phyloP scores from a whole-genome alignment of 345 rosid genomes.

The Salix koriyanagi region DNA sequence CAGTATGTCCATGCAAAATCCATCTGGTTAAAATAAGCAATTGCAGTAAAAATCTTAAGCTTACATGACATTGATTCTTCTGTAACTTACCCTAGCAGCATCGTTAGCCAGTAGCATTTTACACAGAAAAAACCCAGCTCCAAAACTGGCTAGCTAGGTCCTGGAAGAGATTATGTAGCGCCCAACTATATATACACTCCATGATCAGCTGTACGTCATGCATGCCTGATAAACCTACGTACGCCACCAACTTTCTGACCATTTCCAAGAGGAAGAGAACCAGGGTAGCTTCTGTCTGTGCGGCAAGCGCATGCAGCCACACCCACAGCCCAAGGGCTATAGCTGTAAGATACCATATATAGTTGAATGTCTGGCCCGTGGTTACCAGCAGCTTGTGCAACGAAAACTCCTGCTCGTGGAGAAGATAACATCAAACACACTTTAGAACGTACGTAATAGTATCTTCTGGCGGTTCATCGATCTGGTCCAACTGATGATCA shows the following conservation, averaged over 20 bases:
- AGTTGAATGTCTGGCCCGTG: conserved; percentile 57
- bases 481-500: conserved; percentile 66
- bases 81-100: conserved; percentile 32
- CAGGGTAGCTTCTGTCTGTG: conserved; percentile 61
- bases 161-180: conserved; percentile 21
- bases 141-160: conserved; percentile 42
- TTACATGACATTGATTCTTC: too few relatives aligned
- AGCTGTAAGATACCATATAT: conserved; percentile 45
- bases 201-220: conserved; percentile 8
- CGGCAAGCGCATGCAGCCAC: conserved; percentile 55
- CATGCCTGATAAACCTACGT: conserved; percentile 66
- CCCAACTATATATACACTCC: background rate
- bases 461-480: conserved; percentile 51
- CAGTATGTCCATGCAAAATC: too few relatives aligned
- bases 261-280: conserved; percentile 56
- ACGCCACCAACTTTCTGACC: conserved; percentile 51
- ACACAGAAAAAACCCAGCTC: conserved; percentile 37
- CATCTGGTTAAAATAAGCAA: too few relatives aligned
- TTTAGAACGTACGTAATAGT: conserved; percentile 49
- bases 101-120: conserved; percentile 68
- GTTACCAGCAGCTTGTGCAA: conserved; percentile 83
- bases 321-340: conserved; percentile 71
- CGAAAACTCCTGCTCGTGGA: conserved; percentile 69
- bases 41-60: too few relatives aligned
- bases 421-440: conserved; percentile 65